Conservation (phyloP, 2,329 filamentous ascomycete genomes). For the Monosporascus cannonballus region DNA sequence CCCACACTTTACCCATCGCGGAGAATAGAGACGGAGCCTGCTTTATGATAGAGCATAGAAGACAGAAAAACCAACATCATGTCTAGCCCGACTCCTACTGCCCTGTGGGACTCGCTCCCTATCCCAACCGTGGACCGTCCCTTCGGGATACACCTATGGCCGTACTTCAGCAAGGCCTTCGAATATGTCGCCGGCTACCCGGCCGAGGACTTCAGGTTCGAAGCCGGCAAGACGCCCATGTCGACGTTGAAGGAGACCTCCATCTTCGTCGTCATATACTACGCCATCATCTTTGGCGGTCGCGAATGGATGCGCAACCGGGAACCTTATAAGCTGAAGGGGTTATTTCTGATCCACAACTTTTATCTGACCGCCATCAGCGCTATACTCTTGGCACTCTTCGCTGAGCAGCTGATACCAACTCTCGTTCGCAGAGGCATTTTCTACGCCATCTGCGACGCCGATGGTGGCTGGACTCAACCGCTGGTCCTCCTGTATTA, state of each 20-base stretch:
- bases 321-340: slow-evolving; percentile 78
- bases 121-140: slow-evolving; percentile 82
- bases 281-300: slow-evolving; percentile 87
- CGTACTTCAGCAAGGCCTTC: slow-evolving; percentile 86
- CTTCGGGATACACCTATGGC: slow-evolving; percentile 89
- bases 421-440: slow-evolving; percentile 74
- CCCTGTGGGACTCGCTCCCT: slow-evolving; percentile 52
- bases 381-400: slow-evolving; percentile 71
- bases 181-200: slow-evolving; percentile 72
- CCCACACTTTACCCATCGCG: background rate
- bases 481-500: slow-evolving; percentile 94
- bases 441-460: slow-evolving; percentile 82
- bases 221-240: slow-evolving; percentile 75
- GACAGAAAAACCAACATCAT: slow-evolving; percentile 11
- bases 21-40: background rate
- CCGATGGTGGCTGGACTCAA: slow-evolving; percentile 85
- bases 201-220: slow-evolving; percentile 79
- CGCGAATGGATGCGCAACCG: slow-evolving; percentile 87
- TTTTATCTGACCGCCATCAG: slow-evolving; percentile 87
- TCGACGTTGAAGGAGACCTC: slow-evolving; percentile 81
- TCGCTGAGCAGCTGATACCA: slow-evolving; percentile 84
- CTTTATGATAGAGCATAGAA: background rate
- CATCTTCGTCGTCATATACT: slow-evolving; percentile 81
- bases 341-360: slow-evolving; percentile 93
- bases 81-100: slow-evolving; percentile 28